Base-by-base conservation (phyloP, 2,329 filamentous ascomycete genomes). In the Alternaria viburni region DNA sequence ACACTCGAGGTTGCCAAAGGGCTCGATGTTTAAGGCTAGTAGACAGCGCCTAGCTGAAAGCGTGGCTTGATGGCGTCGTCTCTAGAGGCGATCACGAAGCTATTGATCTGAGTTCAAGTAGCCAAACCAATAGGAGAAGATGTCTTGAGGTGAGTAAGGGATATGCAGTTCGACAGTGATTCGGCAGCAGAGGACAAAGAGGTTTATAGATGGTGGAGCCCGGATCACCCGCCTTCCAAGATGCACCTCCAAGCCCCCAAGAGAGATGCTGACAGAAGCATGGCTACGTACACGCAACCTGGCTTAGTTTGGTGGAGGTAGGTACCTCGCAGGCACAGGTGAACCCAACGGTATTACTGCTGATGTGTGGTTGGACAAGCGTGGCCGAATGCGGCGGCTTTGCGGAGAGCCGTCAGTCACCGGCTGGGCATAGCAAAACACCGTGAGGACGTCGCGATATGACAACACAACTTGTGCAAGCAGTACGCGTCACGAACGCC, bases 401-500 rank as follows among this genome's bases (percentile, higher is more conserved):
- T 55, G 75, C 69, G 74, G 74, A 74, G 73, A 76, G 64, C 75
- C 71, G 70, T 66, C 44, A 30, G 70, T 66, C 44, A 32, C 64
- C 47, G 57, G 61, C 47, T 64, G 66, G 56, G 63, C 54, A 64
- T 6, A 13, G 49, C 30, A 41, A 25, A 51, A 41, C 36, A 59
- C 70, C 70, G 64, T 70, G 68, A 49, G 56, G 62, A 65, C 64
- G 50, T 65, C 61, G 70, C 36, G 56, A 65, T 50, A 44, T 57
- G 62, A 65, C 65, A 66, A 54, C 61, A 60, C 21, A 45, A 54
- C n/a, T 52, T 23, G 43, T 23, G 45, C 59, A 55, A 62, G 47
- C 68, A 65, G 52, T 70, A 76, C 74, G 74, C 75, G 76, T 78
- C 72, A 77, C 69, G 64, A 56, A 62, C 57, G 59, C 60, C 46